Evolutionary conservation across 441 rosid species (phyloP).

Genomic region (Pelargonium australe): DNA sequence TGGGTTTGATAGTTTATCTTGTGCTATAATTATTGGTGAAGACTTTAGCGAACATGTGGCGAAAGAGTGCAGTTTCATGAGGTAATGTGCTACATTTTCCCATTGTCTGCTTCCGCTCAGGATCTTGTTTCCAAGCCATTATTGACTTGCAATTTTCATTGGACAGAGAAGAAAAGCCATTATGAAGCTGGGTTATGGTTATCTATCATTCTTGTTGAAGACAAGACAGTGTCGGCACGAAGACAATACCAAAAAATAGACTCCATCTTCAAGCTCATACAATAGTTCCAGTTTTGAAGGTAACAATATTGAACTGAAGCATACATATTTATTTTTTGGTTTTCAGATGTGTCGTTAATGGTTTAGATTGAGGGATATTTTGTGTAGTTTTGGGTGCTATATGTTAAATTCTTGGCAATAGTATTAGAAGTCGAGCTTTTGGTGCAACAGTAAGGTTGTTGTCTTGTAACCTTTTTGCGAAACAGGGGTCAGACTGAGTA

Average conservation of each 20-base stretch:
- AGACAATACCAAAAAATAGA: neutral
- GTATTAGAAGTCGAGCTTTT: too few species aligned
- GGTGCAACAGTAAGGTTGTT: too few species aligned
- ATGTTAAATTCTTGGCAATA: too few species aligned
- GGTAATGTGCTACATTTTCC: neutral
- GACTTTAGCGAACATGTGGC: conserved; percentile 3
- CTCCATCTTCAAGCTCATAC: neutral
- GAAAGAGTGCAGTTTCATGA: neutral
- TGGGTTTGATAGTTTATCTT: conserved; percentile 7
- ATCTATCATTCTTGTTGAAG: neutral
- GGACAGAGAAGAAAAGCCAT: neutral
- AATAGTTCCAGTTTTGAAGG: conserved; percentile 2
- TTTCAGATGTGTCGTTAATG: too few species aligned
- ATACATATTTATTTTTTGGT: too few species aligned
- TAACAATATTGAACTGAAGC: neutral
- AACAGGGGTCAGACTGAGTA: too few species aligned
- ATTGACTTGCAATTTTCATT: neutral
- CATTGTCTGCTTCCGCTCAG: conserved; percentile 3
- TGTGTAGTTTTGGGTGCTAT: too few species aligned
- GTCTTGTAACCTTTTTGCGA: too few species aligned
- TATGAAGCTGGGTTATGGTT: neutral
- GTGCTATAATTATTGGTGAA: conserved; percentile 14
- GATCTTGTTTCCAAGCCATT: neutral
- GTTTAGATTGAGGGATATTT: too few species aligned
- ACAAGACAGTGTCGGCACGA: conserved; percentile 3